phyloP scores from a whole-genome alignment of 2,329 filamentous ascomycete genomes.

The Boeremia lycopersici region DNA sequence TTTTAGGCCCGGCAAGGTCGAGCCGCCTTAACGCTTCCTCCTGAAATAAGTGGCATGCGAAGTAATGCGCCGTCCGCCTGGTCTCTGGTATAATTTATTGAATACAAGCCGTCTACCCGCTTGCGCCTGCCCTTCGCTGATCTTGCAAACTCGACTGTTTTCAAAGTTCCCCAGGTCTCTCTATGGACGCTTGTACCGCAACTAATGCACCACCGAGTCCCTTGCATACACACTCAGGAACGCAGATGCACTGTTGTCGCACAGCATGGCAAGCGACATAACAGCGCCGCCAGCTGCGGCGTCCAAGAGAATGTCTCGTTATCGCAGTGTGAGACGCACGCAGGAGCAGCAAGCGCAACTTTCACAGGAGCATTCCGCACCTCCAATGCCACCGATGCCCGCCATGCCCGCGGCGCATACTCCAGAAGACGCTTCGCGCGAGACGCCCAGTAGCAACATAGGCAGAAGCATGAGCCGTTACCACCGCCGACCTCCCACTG shows the following conservation, averaged over 20 bases:
- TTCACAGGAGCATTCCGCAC: slow-evolving; percentile 21
- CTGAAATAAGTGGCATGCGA: slow-evolving; percentile 17
- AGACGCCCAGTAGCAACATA: slow-evolving; percentile 14
- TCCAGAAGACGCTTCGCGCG: slow-evolving; percentile 5
- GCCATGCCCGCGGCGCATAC: slow-evolving; percentile 7
- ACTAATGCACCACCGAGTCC: slow-evolving; percentile 10
- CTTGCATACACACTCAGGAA: slow-evolving; percentile 20
- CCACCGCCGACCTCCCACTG: slow-evolving; percentile 41
- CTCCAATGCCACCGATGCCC: slow-evolving; percentile 28
- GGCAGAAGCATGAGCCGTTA: slow-evolving; percentile 51
- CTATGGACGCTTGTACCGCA: slow-evolving; percentile 8
- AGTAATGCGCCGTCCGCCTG: slow-evolving; percentile 10
- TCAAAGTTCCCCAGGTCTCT: not conserved
- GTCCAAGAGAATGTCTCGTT: slow-evolving; percentile 60
- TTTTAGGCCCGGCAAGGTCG: slow-evolving; percentile 10
- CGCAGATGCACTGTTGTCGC: slow-evolving; percentile 20
- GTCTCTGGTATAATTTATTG: slow-evolving; percentile 12
- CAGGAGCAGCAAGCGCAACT: slow-evolving; percentile 40
- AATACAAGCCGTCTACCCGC: slow-evolving; percentile 30
- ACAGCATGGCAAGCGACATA: slow-evolving; percentile 44
- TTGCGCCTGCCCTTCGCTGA: slow-evolving; percentile 25
- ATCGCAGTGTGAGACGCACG: slow-evolving; percentile 61
- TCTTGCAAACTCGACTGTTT: slow-evolving; percentile 2
- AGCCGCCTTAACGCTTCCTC: slow-evolving; percentile 15
- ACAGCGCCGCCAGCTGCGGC: slow-evolving; percentile 29